Evolutionary conservation across 2,329 filamentous ascomycete species (phyloP).

Genomic region (Diaporthe citriasiana): DNA sequence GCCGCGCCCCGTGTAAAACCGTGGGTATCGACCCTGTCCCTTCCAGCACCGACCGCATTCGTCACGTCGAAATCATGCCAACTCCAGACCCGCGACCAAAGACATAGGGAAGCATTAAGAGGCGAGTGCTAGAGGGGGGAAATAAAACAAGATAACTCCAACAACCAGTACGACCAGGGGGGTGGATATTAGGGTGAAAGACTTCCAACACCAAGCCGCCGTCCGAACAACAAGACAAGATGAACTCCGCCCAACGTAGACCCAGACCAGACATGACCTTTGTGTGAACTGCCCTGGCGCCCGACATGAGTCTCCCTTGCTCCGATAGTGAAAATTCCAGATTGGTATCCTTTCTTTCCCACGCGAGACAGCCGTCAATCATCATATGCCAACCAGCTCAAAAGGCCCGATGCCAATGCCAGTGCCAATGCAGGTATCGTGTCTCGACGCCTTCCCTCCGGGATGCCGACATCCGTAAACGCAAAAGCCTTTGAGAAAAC

Average conservation of each 20-base stretch:
- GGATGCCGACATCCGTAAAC: conserved; percentile 41
- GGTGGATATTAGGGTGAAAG: conserved; percentile 37
- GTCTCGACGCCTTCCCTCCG: conserved; percentile 42
- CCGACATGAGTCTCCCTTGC: conserved; percentile 41
- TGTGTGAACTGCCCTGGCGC: conserved; percentile 38
- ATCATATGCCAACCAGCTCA: conserved; percentile 37
- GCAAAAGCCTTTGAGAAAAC: conserved; percentile 41
- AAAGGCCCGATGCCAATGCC: conserved; percentile 42
- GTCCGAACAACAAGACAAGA: conserved; percentile 36
- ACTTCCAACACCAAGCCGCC: conserved; percentile 37
- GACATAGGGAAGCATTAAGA: conserved; percentile 6
- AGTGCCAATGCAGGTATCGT: conserved; percentile 44
- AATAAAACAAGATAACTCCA: conserved; percentile 22
- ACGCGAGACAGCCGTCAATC: conserved; percentile 37
- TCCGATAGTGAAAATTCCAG: conserved; percentile 35
- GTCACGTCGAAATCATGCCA: conserved; percentile 26
- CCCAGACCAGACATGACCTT: conserved; percentile 41
- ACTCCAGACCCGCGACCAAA: conserved; percentile 31
- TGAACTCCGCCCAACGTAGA: conserved; percentile 40
- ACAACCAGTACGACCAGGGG: conserved; percentile 16
- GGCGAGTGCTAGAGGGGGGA: background rate
- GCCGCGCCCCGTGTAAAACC: conserved; percentile 32
- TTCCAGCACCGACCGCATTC: conserved; percentile 34
- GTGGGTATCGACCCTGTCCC: conserved; percentile 35
- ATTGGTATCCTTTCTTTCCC: conserved; percentile 39